Base-by-base conservation (phyloP, 1,284 basidiomycete species). In the Phellopilus nigrolimitatus region DNA sequence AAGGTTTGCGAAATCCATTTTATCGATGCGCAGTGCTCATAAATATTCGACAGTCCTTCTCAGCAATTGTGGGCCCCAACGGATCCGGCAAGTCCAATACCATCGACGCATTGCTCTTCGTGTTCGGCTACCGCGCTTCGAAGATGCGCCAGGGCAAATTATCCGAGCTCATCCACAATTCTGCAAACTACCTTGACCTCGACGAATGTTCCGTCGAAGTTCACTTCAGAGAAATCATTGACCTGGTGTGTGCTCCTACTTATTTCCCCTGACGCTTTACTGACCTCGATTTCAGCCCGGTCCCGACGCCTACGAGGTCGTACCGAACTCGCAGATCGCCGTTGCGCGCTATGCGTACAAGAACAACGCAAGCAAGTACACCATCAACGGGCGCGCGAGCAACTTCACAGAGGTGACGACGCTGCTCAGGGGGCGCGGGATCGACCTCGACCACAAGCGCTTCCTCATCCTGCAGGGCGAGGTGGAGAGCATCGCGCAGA, bases 141-240 rank as follows among this genome's bases (percentile, higher is more conserved):
- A 98, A 99, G 73, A 98, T 99, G 95, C 78, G 95, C 22, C 97
- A 99, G 65, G 95, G 88, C 39, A 98, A 97, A 68, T 78, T 98
- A n/a, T 90, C 84, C 17, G 97, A 99, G 64, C 79, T 99, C 43
- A 99, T 99, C 52, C 97, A 99, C 71, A 97, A 97, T 66, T 97
- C 94, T 4, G 88, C 88, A 3, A 75, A 80, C 27, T 77, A 85
- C 60, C 84, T 88, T 13, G 78, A 89, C 60, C 75, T 97, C 25
- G 78, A 88, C 17, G 88, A 88, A 46, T 98, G 95, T 64, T 90
- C 89, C 45, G 95, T 99, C 4, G 95, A 98, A 65, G 89, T 99
- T 4, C 92, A 95, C 73, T 98, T 97, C 67, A 78, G 90, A 17
- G 93, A 95, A 62, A 95, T 97, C 53, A 74, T 93, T 21, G 95